Evolutionary conservation across 345 rosid species (phyloP), one percentile per base, ranked within the genome.

Genomic region (Populus tremula): DNA sequence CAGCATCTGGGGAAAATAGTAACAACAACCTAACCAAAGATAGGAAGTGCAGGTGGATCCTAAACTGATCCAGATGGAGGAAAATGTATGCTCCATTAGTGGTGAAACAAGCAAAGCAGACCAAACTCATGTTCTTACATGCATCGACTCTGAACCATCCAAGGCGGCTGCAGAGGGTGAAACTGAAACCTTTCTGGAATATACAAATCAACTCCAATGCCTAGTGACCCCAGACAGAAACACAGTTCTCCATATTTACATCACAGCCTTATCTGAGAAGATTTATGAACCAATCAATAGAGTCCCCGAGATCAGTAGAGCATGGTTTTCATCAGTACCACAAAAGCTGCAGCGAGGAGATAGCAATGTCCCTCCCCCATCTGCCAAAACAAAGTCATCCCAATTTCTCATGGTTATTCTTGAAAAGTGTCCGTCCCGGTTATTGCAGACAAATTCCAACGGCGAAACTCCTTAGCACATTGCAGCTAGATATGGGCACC

Each of bases 401-500:
- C 41, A 39, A 6, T 39, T 39, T 39, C 41, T 39, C 41, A 67
- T 33, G 41, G 41, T 20, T 8, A 31, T 67, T 8, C 73, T 78
- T 18, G 9, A 16, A 2, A 16, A 33, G 72, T 27, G 66, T 38
- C 77, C 77, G 1, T 2, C 29, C 2, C 53, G 73, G 12, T 9
- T 78, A 21, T 41, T 17, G 47, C 33, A 72, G 56, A 53, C 12
- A 56, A 78, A 78, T 38, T 8, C 5, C 67, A 64, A 38, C 41
- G 77, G 64, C 10, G 77, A 78, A 17, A 65, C 72, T 12, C 77
- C 68, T 5, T 41, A 66, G n/a, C 81, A 78, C 41, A 16, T 78
- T 72, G 77, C 81, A 25, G 77, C 81, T 2, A 78, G 73, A 25
- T 72, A 72, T 13, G 81, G 81, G 0, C 77, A 72, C 33, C 38